Evolutionary conservation across 805 yeast genomes (phyloP), one percentile per base, ranked within the genome.

Genomic region (Pichia phayaonensis): DNA sequence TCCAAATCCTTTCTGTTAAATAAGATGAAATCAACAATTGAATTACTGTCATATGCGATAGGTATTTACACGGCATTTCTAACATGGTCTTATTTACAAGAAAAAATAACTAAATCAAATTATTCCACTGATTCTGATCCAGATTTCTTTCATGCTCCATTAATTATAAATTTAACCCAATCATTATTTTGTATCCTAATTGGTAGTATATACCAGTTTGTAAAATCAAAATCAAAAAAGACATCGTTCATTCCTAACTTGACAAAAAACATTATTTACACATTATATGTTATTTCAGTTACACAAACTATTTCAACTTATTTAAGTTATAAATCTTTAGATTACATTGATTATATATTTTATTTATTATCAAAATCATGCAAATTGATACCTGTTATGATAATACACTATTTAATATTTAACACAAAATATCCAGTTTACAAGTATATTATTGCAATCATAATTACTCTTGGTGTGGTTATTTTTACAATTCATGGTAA

Each of bases 81-180:
- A 26, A 76, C 92, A 1, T 94, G 99, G 99, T 90, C 96, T 0
- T 76, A 88, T 38, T 77, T 94, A 13, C 98, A 94, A 62, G 99
- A 94, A 65, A 81, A 92, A 44, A 80, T 94, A 56, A 77, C 90
- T 15, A 80, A 90, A 1, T 83, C 82, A 44, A 78, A 86, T 13
- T 89, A 90, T 67, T 88, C 86, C 1, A 59, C 44, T 13, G 42
- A 47, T 12, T 4, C 20, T 3, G 26, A 51, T 12, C 47, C 59
- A 21, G 54, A 56, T 2, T 58, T 47, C 47, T 90, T 89, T 70
- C 77, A 81, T 52, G 83, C 89, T 1, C 90, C 98, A 1, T 75
- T 88, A 51, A 74, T 89, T n/a, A 79, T 90, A 53, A 88, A 87
- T 56, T 66, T 81, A 22, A 70, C 80, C 2, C 99, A 92, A 67